Evolutionary conservation across 352 stramenopile genomes (phyloP), one percentile per base, ranked within the genome.

Genomic region (Pythium phragmiticola): DNA sequence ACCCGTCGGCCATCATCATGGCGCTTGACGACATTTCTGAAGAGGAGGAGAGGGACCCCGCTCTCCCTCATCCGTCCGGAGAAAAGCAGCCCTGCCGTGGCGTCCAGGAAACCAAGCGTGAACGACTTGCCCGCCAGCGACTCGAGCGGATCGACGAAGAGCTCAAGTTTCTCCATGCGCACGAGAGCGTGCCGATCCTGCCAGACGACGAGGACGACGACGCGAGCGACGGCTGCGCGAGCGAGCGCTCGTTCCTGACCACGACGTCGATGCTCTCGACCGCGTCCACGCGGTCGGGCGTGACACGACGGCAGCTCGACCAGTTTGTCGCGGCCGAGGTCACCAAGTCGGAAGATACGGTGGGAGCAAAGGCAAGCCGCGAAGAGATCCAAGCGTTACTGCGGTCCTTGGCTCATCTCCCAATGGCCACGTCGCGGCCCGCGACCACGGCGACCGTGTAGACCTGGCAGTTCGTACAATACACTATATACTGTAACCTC

Each of bases 131-230:
- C 42, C 73, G 60, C n/a, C 74, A 81, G 42, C 75, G 76, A 5
- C 74, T 90, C 14, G 68, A 70, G 53, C 71, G 69, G 3, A 82
- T 88, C 21, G 72, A 90, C 16, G 76, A 83, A 30, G 81, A 88
- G 58, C 76, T 90, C 6, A 60, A 62, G 30, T 85, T 88, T 45
- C 57, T 90, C 1, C 65, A 78, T 19, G 68, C 78, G 50, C 74
- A 73, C n/a, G 76, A 74, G 33, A 63, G 42, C 3, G 68, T 88
- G 3, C 17, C 77, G 30, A 88, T 90, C 26, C 53, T 84, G 11
- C 59, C 69, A 9, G 78, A 84, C 36, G 70, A 84, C 9, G 55
- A 75, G 16, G 63, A 74, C 11, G 43, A 57, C 16, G 60, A 60
- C 2, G 51, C 30, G 28, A 34, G 50, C 1, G 66, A 74, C 48